phyloP scores from a whole-genome alignment of 2,329 filamentous ascomycete genomes.

The Colletotrichum scovillei region DNA sequence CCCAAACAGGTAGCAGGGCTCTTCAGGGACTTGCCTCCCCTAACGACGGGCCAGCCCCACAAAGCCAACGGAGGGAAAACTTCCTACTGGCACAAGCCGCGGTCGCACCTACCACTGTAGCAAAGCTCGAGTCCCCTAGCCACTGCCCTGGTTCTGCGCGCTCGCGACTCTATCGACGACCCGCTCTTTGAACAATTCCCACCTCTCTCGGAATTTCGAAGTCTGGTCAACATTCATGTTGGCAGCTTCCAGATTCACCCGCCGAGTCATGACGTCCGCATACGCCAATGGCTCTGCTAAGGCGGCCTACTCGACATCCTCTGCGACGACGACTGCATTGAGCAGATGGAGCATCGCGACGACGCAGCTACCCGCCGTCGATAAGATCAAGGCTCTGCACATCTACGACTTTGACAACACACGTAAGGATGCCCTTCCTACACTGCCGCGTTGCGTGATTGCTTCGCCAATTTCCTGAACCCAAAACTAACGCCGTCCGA shows the following conservation, averaged over 20 bases:
- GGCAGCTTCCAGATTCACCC: constrained; percentile 36
- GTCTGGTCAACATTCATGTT: constrained; percentile 32
- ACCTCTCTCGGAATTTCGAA: constrained; percentile 14
- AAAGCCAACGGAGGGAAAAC: constrained; percentile 7
- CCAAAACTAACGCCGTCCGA: neutral
- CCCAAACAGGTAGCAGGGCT: no score
- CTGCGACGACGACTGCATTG: constrained; percentile 76
- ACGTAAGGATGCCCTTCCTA: constrained; percentile 62
- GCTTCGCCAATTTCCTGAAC: neutral
- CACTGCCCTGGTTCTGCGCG: constrained; percentile 16
- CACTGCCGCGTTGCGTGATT: neutral
- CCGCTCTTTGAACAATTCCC: constrained; percentile 21
- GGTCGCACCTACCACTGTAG: constrained; percentile 12
- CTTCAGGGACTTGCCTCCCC: neutral
- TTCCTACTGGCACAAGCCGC: constrained; percentile 28
- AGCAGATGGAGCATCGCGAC: constrained; percentile 86
- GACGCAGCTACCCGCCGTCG: constrained; percentile 72
- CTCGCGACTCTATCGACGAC: constrained; percentile 11
- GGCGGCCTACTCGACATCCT: constrained; percentile 24
- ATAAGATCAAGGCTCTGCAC: constrained; percentile 82
- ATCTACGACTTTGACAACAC: constrained; percentile 99
- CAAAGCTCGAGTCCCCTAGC: constrained; percentile 24
- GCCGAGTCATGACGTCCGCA: constrained; percentile 37
- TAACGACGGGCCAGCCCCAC: constrained; percentile 26
- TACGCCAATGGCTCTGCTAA: constrained; percentile 36